Base-by-base conservation (phyloP, 1,284 basidiomycete genomes). In the Apiotrichum gracile region DNA sequence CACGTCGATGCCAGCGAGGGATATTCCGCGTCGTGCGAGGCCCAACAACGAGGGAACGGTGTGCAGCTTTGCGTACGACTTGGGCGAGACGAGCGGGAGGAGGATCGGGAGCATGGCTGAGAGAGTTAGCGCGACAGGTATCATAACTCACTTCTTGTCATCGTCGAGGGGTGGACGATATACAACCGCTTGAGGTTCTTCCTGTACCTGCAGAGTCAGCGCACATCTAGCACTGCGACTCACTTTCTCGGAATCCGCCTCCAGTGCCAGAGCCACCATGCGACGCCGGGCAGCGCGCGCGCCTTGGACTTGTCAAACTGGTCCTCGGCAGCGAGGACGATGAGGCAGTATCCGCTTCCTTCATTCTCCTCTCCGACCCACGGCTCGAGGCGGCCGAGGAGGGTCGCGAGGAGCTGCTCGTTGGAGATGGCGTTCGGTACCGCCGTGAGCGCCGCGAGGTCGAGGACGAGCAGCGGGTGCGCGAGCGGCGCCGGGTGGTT, bases 121-220 rank as follows among this genome's bases (percentile, higher is more conserved):
- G 12, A n/a, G 26, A 10, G 38, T 27, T 16, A 31, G 34, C 24
- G 4, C 16, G n/a, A 9, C 22, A n/a, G n/a, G 8, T 19, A 22
- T 3, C 24, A 35, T 1, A 26, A 55, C 68, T 41, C 41, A 72
- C 68, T 64, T 19, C 59, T 46, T 1, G 69, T 69, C 47, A 68
- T 62, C 1, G 60, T 38, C 13, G 66, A 67, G 0, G 70, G 68
- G 45, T 69, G 69, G 1, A 71, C 64, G 42, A 73, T 66, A 44
- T 71, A 73, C 64, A 73, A 51, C 24, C 66, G 52, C 52, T 70
- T 70, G 24, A 71, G 57, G 40, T 71, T 69, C 52, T 73, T 73
- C 10, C 70, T 58, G 52, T 64, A 67, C 49, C 69, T 71, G 35
- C 12, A 14, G 12, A 8, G 1, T 19, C 9, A n/a, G 2, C 17